Base-by-base conservation (phyloP, 345 rosid species). In the Fremontodendron californicum region DNA sequence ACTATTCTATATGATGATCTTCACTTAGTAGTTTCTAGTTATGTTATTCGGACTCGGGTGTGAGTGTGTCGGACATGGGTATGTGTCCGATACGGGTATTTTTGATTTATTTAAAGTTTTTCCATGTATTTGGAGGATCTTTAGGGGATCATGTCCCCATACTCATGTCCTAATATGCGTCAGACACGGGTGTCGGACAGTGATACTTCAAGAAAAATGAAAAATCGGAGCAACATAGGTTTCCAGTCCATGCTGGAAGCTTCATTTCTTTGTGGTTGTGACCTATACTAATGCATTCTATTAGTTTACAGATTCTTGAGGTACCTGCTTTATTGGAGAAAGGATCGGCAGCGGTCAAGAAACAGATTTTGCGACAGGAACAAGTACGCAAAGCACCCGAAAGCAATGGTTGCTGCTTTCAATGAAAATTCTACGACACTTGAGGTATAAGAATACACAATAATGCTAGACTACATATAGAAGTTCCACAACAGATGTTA, bases 241-340 rank as follows among this genome's bases (percentile, higher is more conserved):
- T 19, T 3, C 46, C 49, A 29, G 46, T 35, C 62, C 40, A 37
- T 64, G 45, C 21, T 19, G 21, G 43, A 33, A 62, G 21, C 42
- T 62, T 62, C 0, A 15, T 31, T 31, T 62, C 9, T 55, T 49
- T 78, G 19, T 48, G 10, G 19, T 33, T 75, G 9, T 13, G 69
- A 25, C 58, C 12, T 45, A 29, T 61, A 13, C 78, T 80, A 35
- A 83, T 33, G 6, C 27, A 23, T 25, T 67, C 46, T 6, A 9
- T 48, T 31, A 3, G 31, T 57, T 74, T 45, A 43, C 84, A 95
- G 99, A 88, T 93, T 74, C 80, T 90, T 71, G 97, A 93, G 61
- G 93, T 83, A 40, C 97, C 99, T 55, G 85, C 86, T 78, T 85
- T 96, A 77, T 35, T 88, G 78, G 93, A 93, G 82, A 88, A 92